phyloP scores from a whole-genome alignment of 345 rosid genomes.

The Citrus glauca region DNA sequence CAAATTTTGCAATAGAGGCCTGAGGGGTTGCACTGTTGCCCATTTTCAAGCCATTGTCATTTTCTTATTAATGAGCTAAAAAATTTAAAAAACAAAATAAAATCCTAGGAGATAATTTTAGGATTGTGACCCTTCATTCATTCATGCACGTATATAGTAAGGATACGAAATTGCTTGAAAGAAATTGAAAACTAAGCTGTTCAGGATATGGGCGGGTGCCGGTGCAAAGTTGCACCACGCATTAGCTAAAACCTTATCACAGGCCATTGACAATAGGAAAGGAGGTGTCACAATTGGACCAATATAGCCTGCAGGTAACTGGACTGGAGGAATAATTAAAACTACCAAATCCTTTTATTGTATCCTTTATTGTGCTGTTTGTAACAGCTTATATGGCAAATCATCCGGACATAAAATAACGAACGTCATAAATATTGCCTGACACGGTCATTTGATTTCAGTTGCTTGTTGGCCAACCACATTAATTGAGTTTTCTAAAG shows the following conservation, averaged over 20 bases:
- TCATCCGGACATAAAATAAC: neutral
- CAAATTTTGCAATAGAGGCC: neutral
- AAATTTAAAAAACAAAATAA: neutral
- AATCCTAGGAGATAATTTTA: neutral
- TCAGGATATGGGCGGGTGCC: neutral
- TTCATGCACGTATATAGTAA: neutral
- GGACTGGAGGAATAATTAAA: neutral
- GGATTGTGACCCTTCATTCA: neutral
- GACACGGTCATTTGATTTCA: neutral
- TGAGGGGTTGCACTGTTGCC: constrained; percentile 2
- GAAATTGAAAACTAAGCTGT: neutral
- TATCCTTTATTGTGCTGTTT: neutral
- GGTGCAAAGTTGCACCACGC: neutral
- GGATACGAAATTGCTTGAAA: neutral
- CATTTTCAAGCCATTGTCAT: constrained; percentile 16
- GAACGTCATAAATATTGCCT: neutral
- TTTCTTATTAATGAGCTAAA: constrained; percentile 5
- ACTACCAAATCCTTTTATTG: neutral
- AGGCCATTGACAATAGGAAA: neutral
- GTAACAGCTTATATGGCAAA: neutral
- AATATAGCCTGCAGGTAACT: neutral
- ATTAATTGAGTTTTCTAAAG: neutral
- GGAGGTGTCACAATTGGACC: neutral
- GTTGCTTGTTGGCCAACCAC: neutral
- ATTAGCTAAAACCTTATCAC: neutral